Conservation (phyloP, 176 grass and related monocot species). For the Oryza australiensis region DNA sequence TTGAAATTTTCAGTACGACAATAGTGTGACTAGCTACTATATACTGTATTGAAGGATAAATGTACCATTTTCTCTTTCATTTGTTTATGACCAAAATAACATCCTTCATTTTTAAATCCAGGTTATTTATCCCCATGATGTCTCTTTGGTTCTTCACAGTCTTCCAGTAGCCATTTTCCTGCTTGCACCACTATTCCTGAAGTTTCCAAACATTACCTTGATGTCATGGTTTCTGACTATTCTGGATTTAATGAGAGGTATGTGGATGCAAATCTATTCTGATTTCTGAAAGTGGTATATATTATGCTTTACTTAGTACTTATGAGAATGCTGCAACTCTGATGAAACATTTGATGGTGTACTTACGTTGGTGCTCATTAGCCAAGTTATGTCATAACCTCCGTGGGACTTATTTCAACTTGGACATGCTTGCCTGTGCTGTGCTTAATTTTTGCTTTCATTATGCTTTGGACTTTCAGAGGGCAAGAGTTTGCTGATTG, state of each 20-base stretch:
- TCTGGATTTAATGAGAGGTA: slow-evolving; percentile 75
- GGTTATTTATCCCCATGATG: slow-evolving; percentile 81
- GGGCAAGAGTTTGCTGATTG: neutral
- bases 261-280: slow-evolving; percentile 11
- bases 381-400: neutral
- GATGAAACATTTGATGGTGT: neutral
- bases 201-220: slow-evolving; percentile 54
- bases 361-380: neutral
- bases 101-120: slow-evolving; percentile 48
- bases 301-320: slow-evolving; percentile 8
- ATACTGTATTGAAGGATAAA: slow-evolving; percentile 26
- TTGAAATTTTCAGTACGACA: slow-evolving; percentile 27
- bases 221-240: slow-evolving; percentile 52
- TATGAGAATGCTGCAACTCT: neutral
- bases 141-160: slow-evolving; percentile 76
- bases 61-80: slow-evolving; percentile 13
- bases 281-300: slow-evolving; percentile 16
- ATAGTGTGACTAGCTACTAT: slow-evolving; percentile 10
- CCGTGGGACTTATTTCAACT: neutral
- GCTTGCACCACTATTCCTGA: slow-evolving; percentile 70
- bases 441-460: neutral
- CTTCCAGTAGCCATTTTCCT: slow-evolving; percentile 72
- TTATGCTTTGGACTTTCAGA: neutral
- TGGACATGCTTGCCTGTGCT: neutral
- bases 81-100: slow-evolving; percentile 30